Base-by-base conservation (phyloP, 2,329 filamentous ascomycete species). In the Monosporascus sp. region DNA sequence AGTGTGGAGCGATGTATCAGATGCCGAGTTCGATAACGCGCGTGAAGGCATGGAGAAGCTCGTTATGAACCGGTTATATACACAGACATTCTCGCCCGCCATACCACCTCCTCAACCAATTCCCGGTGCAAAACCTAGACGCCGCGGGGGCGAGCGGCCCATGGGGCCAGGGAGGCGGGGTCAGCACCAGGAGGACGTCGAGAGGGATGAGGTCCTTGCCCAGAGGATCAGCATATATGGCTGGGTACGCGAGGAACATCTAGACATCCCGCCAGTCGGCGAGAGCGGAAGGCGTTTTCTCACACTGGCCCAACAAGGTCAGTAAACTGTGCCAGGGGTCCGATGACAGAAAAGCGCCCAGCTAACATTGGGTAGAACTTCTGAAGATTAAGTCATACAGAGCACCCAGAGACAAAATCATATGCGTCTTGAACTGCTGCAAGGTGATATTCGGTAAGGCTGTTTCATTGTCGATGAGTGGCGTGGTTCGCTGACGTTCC, bases 1-100 rank as follows among this genome's bases (percentile, higher is more conserved):
- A 57, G 90, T 99, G 3, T 99, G 94, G 94, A 85, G 89, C 53
- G 90, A 94, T 36, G 90, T 97, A 0, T 96, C 92, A 0, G 94
- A 99, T 69, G 90, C 90, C 38, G 94, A 99, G 66, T 99, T 99
- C 63, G 94, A 99, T 71, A 99, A 99, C 70, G 94, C 94, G 15
- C 86, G 92, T 62, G 94, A 99, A 73, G 94, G 94, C 36, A 99
- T 99, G 94, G 94, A 99, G 75, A 99, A 99, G 70, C 80, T 99
- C 4, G 95, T 99, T 60, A 99, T 99, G 95, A 99, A 99, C 69
- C 80, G 95, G 53, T 75, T 99, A 5, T 99, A 99, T 70, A 85
- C 86, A 1, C 94, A 99, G 70, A 97, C 94, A 0, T 99, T 99
- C 68, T 97, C 93, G 0, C 94, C 94, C 0, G 90, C 90, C 15